Conservation (phyloP, 345 rosid species). For the Theobroma cacao region DNA sequence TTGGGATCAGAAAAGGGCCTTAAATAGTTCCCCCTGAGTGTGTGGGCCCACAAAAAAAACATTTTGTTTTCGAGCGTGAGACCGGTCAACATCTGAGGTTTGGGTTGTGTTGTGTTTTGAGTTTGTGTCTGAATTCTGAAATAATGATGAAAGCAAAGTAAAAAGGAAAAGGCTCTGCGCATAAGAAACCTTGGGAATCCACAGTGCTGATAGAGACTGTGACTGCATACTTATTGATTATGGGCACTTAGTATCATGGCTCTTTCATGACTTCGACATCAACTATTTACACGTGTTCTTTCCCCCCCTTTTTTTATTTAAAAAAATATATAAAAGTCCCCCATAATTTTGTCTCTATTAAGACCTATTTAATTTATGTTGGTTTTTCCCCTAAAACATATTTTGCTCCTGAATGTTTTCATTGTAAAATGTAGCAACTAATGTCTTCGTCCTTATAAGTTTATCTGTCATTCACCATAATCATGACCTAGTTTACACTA, state of each 20-base stretch:
- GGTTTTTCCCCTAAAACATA: too few relatives aligned
- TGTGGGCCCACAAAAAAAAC: background rate
- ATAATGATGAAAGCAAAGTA: background rate
- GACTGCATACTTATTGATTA: background rate
- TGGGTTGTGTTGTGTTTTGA: background rate
- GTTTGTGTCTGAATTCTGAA: background rate
- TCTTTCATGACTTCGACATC: background rate
- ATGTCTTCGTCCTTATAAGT: too few relatives aligned
- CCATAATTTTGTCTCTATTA: too few relatives aligned
- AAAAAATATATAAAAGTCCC: too few relatives aligned
- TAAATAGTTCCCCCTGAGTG: background rate
- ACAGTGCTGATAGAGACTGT: constrained; percentile 9
- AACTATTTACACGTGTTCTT: background rate
- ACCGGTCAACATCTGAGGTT: constrained; percentile 41
- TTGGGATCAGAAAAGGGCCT: background rate
- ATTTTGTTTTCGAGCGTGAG: constrained; percentile 8
- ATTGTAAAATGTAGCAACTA: too few relatives aligned
- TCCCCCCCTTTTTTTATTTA: background rate
- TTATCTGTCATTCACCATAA: too few relatives aligned
- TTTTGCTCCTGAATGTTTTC: too few relatives aligned
- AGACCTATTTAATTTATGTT: too few relatives aligned
- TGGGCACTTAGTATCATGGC: background rate
- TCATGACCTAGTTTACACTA: too few relatives aligned
- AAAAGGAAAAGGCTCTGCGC: constrained; percentile 16
- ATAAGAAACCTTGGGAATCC: constrained; percentile 38